These are phyloP conservation scores for Xylaria scruposa DNA, from an alignment of 495 filamentous ascomycete genomes.

Conservation along the genomic window DNA sequence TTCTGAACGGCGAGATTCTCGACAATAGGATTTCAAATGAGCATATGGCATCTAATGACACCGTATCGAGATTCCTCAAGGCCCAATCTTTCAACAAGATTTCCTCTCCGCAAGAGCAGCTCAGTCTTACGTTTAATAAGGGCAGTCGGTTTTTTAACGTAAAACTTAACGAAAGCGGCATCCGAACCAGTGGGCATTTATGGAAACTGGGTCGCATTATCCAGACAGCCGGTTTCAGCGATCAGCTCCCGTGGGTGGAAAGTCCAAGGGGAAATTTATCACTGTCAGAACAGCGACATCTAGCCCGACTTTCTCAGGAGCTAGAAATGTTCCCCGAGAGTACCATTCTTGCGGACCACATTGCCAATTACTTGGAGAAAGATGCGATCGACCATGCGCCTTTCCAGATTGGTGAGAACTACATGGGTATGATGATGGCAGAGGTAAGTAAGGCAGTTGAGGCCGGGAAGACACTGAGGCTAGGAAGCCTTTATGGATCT, in stretches of 20 bases:
- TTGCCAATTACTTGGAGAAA: neutral
- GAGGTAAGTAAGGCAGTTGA: neutral
- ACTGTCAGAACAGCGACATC: neutral
- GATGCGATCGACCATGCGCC: conserved; percentile 19
- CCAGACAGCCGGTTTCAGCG: neutral
- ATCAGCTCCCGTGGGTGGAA: neutral
- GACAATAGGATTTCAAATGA: neutral
- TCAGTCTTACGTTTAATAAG: conserved; percentile 8
- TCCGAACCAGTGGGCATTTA: neutral
- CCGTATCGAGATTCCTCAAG: neutral
- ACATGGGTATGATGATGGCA: neutral
- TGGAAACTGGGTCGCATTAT: conserved; percentile 12
- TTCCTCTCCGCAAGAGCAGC: neutral
- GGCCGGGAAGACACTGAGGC: neutral
- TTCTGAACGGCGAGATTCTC: conserved; percentile 39
- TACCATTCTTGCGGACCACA: neutral
- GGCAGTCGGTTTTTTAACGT: conserved; percentile 3
- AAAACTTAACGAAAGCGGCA: neutral
- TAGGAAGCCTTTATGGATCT: neutral
- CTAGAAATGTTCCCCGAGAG: neutral
- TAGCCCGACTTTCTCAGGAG: neutral
- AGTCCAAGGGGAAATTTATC: neutral
- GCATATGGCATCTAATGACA: neutral
- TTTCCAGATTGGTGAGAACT: conserved; percentile 2
- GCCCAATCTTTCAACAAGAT: neutral